Percentiles rank a stretch among this genome's conserved stretches.
These are phyloP conservation scores for Spencermartinsiella ligniputridi DNA, from an alignment of 1,139 yeast species.

Conservation along the genomic window DNA sequence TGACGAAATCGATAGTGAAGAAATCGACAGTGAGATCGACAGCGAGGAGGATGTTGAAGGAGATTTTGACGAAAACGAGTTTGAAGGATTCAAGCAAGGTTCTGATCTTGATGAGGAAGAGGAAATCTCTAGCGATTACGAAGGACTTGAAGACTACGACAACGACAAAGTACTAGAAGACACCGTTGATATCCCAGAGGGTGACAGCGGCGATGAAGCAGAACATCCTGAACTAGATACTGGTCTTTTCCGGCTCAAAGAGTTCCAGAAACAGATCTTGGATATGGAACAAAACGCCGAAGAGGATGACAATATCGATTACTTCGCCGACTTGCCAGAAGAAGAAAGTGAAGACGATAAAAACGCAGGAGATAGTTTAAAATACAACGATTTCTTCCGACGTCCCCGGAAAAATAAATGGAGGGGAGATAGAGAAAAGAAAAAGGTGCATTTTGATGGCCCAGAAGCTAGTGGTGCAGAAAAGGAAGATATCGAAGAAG, in stretches of 20 bases:
- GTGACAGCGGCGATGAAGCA: conserved; percentile 22
- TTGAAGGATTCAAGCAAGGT: conserved; percentile 10
- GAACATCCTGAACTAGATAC: conserved; percentile 64
- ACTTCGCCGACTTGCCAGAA: conserved; percentile 38
- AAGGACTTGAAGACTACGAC: conserved; percentile 15
- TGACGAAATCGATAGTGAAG: conserved; percentile 20
- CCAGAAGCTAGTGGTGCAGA: conserved; percentile 30
- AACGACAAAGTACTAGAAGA: conserved; percentile 23
- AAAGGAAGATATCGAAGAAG: conserved; percentile 44
- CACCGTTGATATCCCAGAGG: conserved; percentile 25
- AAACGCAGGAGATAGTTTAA: conserved; percentile 27
- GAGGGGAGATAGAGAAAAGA: conserved; percentile 8
- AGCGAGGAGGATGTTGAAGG: conserved; percentile 15
- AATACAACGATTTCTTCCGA: conserved; percentile 40
- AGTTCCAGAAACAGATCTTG: conserved; percentile 75
- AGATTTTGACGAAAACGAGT: conserved; percentile 14
- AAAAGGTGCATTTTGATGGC: conserved; percentile 26
- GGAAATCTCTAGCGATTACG: conserved; percentile 13
- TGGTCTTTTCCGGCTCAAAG: conserved; percentile 79
- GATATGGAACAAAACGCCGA: conserved; percentile 55
- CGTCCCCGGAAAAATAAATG: conserved; percentile 26
- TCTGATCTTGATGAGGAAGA: conserved; percentile 11
- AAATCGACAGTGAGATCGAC: conserved; percentile 11
- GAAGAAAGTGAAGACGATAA: conserved; percentile 52
- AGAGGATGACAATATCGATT: conserved; percentile 66